Percentiles rank a stretch among this genome's conserved stretches.
Conservation (phyloP, 306 rosid genomes). For the Quercus glauca region DNA sequence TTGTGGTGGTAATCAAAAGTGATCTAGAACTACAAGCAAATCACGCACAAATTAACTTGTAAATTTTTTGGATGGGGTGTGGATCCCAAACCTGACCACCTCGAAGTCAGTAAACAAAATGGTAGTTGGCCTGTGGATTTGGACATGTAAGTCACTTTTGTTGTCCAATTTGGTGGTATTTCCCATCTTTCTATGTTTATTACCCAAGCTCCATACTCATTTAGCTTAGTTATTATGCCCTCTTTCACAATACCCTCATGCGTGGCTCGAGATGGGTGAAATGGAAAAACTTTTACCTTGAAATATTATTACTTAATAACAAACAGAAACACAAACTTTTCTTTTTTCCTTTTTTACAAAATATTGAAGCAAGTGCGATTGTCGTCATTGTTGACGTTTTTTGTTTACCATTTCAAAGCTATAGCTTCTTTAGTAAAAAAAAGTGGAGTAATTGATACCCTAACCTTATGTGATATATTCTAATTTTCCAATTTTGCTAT, state of each 20-base stretch:
- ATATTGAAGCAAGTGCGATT: neutral
- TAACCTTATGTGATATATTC: too few relatives aligned
- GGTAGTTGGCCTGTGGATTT: constrained; percentile 55
- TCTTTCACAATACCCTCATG: constrained; percentile 19
- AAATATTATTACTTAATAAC: neutral
- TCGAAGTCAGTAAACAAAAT: constrained; percentile 48
- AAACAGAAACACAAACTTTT: neutral
- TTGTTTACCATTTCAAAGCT: neutral
- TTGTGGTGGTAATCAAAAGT: constrained; percentile 11
- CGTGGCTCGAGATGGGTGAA: constrained; percentile 81
- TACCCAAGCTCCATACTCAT: constrained; percentile 35
- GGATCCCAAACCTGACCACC: constrained; percentile 73
- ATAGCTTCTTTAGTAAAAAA: neutral
- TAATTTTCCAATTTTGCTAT: too few relatives aligned
- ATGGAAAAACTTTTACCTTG: neutral
- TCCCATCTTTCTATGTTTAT: constrained; percentile 28
- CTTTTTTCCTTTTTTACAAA: neutral
- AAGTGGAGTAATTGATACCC: too few relatives aligned
- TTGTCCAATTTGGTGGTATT: constrained; percentile 55
- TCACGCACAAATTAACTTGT: neutral
- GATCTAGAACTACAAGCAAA: neutral
- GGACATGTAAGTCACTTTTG: constrained; percentile 42
- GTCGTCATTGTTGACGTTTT: constrained; percentile 59
- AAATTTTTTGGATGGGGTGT: constrained; percentile 25
- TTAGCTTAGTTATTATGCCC: constrained; percentile 23